Evolutionary conservation across 1,139 yeast genomes (phyloP), one percentile per base, ranked within the genome.

Genomic region (Saccharomyces hybrid): DNA sequence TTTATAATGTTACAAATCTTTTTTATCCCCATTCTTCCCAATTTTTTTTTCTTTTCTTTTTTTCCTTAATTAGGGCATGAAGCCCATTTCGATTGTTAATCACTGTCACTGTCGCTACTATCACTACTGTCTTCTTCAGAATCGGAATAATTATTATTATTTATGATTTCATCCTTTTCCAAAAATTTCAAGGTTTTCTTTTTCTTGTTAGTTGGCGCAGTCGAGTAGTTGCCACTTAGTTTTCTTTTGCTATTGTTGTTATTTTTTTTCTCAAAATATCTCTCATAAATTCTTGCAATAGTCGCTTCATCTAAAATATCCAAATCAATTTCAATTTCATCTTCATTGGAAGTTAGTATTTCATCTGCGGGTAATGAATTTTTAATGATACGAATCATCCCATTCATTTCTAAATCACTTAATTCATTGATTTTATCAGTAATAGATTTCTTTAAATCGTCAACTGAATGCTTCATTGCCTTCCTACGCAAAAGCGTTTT

Each of bases 391-490:
- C 86, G 82, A 60, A 93, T 80, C 46, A 90, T 95, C 55, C 87
- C 86, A 63, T 85, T 88, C 65, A 91, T 75, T 73, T 88, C 88
- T 71, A 86, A 84, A 60, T 89, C 96, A 34, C 90, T 80, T 48
- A 77, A 65, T 57, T 82, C 83, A 52, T 86, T 84, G 67, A 93
- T 93, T 65, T 84, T 83, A 67, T 90, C 97, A 55, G 93, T 83
- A 54, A 93, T 85, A 70, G 89, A 95, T 69, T 89, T 88, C 79
- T 93, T 93, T 98, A 93, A 91, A 68, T 91, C 98, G 69, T 88
- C n/a, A 38, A 38, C 44, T 38, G 44, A 38, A 38, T 11, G 44
- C 13, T 19, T 38, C 23, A 8, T 19, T 19, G 19, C 3, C 19
- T 19, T 38, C 16, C 13, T 38, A 4, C 44, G 44, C 44, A 38